Percentiles rank a stretch among this genome's conserved stretches.
Evolutionary conservation across 1,284 basidiomycete species (phyloP).

Genomic region (Takashimella koratensis): DNA sequence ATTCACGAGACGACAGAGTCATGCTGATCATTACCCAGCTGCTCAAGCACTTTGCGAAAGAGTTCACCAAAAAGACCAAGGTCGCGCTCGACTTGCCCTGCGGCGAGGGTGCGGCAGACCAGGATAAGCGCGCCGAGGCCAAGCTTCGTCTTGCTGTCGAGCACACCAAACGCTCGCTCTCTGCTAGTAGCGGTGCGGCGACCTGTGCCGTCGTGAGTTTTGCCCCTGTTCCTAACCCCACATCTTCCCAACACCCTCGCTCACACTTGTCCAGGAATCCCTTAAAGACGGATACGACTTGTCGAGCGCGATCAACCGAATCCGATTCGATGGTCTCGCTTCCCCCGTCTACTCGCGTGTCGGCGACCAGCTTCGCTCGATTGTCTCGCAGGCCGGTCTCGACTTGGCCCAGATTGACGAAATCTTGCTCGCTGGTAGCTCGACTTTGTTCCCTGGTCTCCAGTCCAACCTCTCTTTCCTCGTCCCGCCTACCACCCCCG

Average conservation of each 20-base stretch:
- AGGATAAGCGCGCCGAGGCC: conserved; percentile 83
- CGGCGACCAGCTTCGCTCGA: conserved; percentile 59
- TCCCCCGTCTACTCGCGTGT: conserved; percentile 70
- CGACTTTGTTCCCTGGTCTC: conserved; percentile 78
- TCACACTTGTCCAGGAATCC: conserved; percentile 57
- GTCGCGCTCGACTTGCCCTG: conserved; percentile 64
- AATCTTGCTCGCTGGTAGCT: conserved; percentile 84
- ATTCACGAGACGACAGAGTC: conserved; percentile 10
- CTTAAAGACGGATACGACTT: conserved; percentile 93
- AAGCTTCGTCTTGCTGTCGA: conserved; percentile 91
- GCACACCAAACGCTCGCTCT: conserved; percentile 90
- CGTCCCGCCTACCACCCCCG: conserved; percentile 61
- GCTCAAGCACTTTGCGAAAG: conserved; percentile 88
- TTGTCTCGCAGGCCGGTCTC: conserved; percentile 61
- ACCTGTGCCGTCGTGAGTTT: conserved; percentile 65
- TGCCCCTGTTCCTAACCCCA: too few relatives aligned
- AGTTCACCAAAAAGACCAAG: conserved; percentile 97
- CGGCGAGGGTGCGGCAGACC: conserved; percentile 52
- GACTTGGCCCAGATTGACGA: conserved; percentile 84
- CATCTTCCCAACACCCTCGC: too few relatives aligned
- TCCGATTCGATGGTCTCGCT: conserved; percentile 88
- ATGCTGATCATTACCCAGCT: conserved; percentile 55
- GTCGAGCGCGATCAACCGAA: conserved; percentile 85
- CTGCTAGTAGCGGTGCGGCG: conserved; percentile 80
- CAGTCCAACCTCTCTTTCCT: conserved; percentile 67